These are phyloP conservation scores for Globisporangium alternatum DNA, from an alignment of 352 stramenopile genomes.

Conservation along the genomic window DNA sequence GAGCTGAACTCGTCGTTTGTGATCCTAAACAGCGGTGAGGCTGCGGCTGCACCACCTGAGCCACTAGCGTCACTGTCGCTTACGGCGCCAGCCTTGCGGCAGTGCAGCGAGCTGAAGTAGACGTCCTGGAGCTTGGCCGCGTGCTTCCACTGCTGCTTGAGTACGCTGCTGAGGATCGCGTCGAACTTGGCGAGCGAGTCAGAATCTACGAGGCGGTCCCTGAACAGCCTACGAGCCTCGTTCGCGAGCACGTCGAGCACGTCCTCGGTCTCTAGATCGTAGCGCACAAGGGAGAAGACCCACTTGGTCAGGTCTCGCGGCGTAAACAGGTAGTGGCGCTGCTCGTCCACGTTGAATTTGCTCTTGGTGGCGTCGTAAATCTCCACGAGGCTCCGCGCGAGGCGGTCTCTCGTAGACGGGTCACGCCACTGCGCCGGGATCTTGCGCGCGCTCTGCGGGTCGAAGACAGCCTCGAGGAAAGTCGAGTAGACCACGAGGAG, in stretches of 20 bases:
- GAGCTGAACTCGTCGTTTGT: conserved; percentile 80
- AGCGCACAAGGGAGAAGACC: conserved; percentile 87
- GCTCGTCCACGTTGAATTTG: conserved; percentile 92
- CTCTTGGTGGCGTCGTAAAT: conserved; percentile 86
- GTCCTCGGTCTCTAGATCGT: conserved; percentile 88
- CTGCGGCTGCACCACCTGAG: conserved; percentile 8
- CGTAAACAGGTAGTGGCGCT: conserved; percentile 95
- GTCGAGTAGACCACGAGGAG: conserved; percentile 88
- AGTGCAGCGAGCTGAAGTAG: conserved; percentile 86
- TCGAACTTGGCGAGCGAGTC: conserved; percentile 85
- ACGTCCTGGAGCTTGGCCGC: conserved; percentile 69
- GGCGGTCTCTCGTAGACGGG: conserved; percentile 63
- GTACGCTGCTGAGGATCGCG: conserved; percentile 68
- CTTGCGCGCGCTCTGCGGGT: conserved; percentile 30
- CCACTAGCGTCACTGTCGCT: conserved; percentile 2
- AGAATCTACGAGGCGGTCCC: conserved; percentile 86
- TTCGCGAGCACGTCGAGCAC: conserved; percentile 91
- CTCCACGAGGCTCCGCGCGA: conserved; percentile 89
- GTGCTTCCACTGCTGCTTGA: conserved; percentile 88
- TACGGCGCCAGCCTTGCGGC: conserved; percentile 24
- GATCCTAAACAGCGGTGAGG: conserved; percentile 54
- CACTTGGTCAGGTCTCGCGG: conserved; percentile 91
- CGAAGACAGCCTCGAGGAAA: conserved; percentile 82
- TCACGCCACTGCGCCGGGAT: conserved; percentile 51
- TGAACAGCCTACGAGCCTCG: conserved; percentile 87